Evolutionary conservation across 2,329 filamentous ascomycete genomes (phyloP), one percentile per base, ranked within the genome.

Genomic region (Rhynchosporium graminicola): DNA sequence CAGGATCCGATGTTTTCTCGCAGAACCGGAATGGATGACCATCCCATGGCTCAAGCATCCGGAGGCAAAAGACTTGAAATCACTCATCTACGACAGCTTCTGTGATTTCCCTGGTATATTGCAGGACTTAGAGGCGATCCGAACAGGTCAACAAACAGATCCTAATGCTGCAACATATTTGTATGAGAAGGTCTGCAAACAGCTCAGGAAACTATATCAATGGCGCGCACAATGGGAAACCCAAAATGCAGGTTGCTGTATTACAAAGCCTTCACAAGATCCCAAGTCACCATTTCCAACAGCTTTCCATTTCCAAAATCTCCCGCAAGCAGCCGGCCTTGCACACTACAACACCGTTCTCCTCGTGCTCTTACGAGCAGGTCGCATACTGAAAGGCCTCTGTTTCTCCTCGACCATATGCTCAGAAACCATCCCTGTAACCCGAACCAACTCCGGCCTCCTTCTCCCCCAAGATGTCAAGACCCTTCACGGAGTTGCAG

Each of bases 381-480:
- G 51, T 42, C 51, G 51, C 20, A 42, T 42, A 33, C 10, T 54
- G 8, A 54, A 54, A 42, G 51, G 51, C 2, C n/a, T 9, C 26
- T 10, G 7, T 36, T 54, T 54, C 33, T 54, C 51, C 20, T 54
- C 13, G n/a, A 54, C 33, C 51, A 54, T 20, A 13, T 54, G n/a
- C 9, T 40, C 20, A 15, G 20, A 40, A 28, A 13, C 54, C 20
- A 57, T 59, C 8, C 31, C 42, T 29, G 56, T 63, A 5, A 33
- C 51, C 3, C 61, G 59, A 40, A 60, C 57, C 3, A 65, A 67
- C 57, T 15, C 50, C 6, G 26, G 28, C 12, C 63, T 67, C 15
- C 48, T 67, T 5, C 65, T 63, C 28, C 63, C 65, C n/a, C 29
- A 36, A 28, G 65, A 67, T 48, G 43, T 59, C 20, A 65, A 65